Evolutionary conservation across 768 basidiomycete genomes (phyloP), one percentile per base, ranked within the genome.

Genomic region (Leccinum arenicola): DNA sequence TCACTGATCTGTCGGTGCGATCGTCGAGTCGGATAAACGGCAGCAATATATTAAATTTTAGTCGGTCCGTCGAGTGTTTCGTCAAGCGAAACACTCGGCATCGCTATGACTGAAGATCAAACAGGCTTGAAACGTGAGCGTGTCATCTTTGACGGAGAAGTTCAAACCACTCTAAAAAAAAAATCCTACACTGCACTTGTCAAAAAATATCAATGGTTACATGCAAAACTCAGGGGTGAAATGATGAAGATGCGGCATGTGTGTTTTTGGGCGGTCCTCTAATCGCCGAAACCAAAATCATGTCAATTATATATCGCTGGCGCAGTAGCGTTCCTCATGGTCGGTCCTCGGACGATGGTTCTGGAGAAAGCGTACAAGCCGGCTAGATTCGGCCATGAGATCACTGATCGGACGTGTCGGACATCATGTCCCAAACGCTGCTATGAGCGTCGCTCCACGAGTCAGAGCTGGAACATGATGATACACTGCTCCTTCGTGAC

Each of bases 371-470:
- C 36, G n/a, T 31, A 27, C 12, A 33, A 3, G 10, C n/a, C 1
- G 23, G 12, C 36, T 31, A 54, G 7, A 29, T 1, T 10, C 8
- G 29, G 14, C 19, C 55, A 19, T 31, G 57, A 21, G 57, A 21
- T 6, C 50, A 21, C 36, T 17, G 50, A 11, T 54, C 58, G 23
- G 63, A 64, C 14, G 50, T 23, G 11, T 62, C 31, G 45, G 70
- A 68, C 35, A 73, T 33, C 45, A 73, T 27, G 23, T 73, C 73
- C 72, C 72, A 55, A 14, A 61, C 48, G 33, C 61, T 63, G 48
- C 67, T 69, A 29, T 66, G 63, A 11, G 69, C 71, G 35, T 72
- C 72, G 9, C 65, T 70, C 73, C 72, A 73, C 11, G 69, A 59
- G 31, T 63, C 68, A 31, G 40, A n/a, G 11, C 55, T 55, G 17